Evolutionary conservation across 495 filamentous ascomycete species (phyloP).

Genomic region (Cercophora samala): DNA sequence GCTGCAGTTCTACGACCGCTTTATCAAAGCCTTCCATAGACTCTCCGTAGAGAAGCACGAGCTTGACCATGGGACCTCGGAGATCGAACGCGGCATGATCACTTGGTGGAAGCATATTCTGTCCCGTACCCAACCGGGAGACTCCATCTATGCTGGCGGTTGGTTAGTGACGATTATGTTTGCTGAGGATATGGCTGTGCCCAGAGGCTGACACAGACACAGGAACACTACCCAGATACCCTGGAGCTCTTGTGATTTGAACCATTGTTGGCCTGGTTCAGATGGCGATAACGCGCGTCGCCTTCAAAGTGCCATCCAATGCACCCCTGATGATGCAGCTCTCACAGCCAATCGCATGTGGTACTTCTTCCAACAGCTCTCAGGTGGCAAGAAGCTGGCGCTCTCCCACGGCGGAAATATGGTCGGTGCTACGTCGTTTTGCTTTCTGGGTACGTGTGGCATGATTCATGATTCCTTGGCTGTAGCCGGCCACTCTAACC

Average conservation of each 20-base stretch:
- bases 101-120: constrained; percentile 11
- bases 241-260: constrained; percentile 4
- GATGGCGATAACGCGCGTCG: constrained; percentile 21
- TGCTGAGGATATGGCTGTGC: no score
- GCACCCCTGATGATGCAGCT: not conserved
- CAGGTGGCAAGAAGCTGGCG: constrained; percentile 10
- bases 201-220: not conserved
- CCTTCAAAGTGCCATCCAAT: constrained; percentile 7
- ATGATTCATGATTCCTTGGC: not conserved
- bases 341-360: not conserved
- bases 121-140: not conserved
- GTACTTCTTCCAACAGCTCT: not conserved
- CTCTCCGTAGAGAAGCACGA: not conserved
- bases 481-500: not conserved
- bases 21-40: constrained; percentile 8
- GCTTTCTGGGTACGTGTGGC: constrained; percentile 3
- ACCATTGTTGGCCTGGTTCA: constrained; percentile 20
- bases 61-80: not conserved
- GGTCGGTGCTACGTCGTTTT: constrained; percentile 26
- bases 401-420: constrained; percentile 29
- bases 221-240: constrained; percentile 11
- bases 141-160: constrained; percentile 16
- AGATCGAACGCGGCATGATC: constrained; percentile 20
- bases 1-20: constrained; percentile 15
- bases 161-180: not conserved